phyloP scores from a whole-genome alignment of 2,329 filamentous ascomycete species.

The Alternaria alternata region DNA sequence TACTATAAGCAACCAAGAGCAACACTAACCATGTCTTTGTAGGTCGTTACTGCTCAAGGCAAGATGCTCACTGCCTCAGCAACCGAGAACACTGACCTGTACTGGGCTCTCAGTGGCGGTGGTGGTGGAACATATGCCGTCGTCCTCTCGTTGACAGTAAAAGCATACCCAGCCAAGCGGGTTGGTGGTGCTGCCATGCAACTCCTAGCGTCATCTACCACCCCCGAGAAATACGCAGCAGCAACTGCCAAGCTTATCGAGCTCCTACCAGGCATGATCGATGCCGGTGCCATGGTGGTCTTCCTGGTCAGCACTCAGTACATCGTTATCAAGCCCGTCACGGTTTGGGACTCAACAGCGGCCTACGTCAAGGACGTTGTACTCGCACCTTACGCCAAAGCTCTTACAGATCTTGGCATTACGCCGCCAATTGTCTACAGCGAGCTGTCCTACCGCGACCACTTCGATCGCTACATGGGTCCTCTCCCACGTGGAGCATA shows the following conservation, averaged over 20 bases:
- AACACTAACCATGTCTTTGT: conserved; percentile 28
- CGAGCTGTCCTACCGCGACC: conserved; percentile 33
- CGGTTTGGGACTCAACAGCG: conserved; percentile 14
- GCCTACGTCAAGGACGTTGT: conserved; percentile 29
- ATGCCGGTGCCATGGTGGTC: conserved; percentile 31
- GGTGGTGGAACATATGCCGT: conserved; percentile 44
- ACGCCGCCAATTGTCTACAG: conserved; percentile 30
- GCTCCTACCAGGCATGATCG: conserved; percentile 29
- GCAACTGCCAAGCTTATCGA: conserved; percentile 22
- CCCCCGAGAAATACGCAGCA: conserved; percentile 24
- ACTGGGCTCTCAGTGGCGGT: conserved; percentile 49
- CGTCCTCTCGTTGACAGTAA: conserved; percentile 40
- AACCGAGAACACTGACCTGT: conserved; percentile 43
- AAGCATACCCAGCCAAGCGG: conserved; percentile 29
- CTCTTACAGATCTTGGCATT: conserved; percentile 28
- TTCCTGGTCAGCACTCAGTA: conserved; percentile 23
- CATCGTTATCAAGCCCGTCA: conserved; percentile 14
- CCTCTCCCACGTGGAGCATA: conserved; percentile 34
- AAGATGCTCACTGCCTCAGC: conserved; percentile 37
- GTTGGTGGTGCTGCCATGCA: conserved; percentile 35
- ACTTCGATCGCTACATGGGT: conserved; percentile 36
- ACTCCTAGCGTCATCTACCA: conserved; percentile 27
- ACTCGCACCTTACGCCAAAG: conserved; percentile 32
- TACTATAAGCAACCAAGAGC: not conserved
- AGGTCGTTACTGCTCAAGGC: conserved; percentile 45